Evolutionary conservation across 768 basidiomycete genomes (phyloP), one percentile per base, ranked within the genome.

Genomic region (Podaxis mareebaensis): DNA sequence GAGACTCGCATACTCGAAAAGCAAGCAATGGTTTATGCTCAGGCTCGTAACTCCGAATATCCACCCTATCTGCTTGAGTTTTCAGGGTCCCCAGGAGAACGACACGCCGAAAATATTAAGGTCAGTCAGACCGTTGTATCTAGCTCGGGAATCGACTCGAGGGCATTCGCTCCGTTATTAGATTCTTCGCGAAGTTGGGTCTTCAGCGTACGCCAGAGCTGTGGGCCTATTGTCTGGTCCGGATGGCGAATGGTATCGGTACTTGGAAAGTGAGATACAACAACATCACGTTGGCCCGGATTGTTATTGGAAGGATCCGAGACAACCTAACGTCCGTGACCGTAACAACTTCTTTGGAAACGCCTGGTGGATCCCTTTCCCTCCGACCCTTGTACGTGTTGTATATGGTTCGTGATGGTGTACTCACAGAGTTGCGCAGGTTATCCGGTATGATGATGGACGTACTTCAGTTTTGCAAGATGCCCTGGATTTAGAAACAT

Each of bases 321-420:
- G 68, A 2, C 69, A 72, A 3, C 62, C 66, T 3, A 54, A 69
- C 3, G 66, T 68, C 3, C 72, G 76, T 0, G 75, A 77, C 0
- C 78, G 82, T 60, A 78, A 76, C 3, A 81, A 78, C 48, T 84
- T 77, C 70, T 93, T 92, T 70, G 91, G 91, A 8, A 89, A 90
- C 65, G 85, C 89, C 8, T 92, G 90, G 87, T 87, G 88, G 83
- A 81, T 91, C 30, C 90, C 91, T 3, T 93, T 93, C 68, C 91
- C 91, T 0, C 89, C 90, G 0, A 85, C 87, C 0, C 75, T 90
- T 59, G 88, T 87, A 66, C 58, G 79, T 78, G 22, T 20, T 33
- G 17, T 13, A 24, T 33, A 40, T 62, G 55, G 17, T 42, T 59
- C 40, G 22, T 17, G 11, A 3, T 39, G 22, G 39, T 7, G 44